Conservation (phyloP, 371 early-diverging fungal genomes). For the Smittium culicis region DNA sequence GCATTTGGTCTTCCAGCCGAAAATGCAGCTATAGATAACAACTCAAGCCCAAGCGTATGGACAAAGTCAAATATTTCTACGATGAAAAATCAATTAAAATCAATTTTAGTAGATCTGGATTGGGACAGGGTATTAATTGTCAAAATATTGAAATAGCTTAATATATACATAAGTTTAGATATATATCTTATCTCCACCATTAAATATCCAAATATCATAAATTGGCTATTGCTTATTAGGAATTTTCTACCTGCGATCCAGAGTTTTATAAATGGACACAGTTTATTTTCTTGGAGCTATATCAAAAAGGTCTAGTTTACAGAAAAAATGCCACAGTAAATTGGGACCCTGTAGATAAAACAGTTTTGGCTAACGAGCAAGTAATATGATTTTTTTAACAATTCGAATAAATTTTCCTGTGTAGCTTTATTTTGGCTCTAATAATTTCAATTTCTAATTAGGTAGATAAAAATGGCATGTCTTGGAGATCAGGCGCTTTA, state of each 20-base stretch:
- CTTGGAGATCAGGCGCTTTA: conserved; percentile 87
- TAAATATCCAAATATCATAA: not conserved
- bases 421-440: too few relatives aligned
- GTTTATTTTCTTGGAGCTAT: conserved; percentile 61
- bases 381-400: conserved; percentile 34
- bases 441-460: too few relatives aligned
- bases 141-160: too few relatives aligned
- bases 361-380: conserved; percentile 92
- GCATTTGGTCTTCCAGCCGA: conserved; percentile 98
- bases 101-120: conserved; percentile 67
- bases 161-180: too few relatives aligned
- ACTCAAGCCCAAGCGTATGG: conserved; percentile 69
- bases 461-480: conserved; percentile 60
- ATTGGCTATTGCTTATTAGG: conserved; percentile 31
- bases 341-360: conserved; percentile 93
- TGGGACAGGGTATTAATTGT: conserved; percentile 58
- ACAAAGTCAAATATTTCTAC: conserved; percentile 57
- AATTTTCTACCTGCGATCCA: conserved; percentile 71
- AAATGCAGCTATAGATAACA: conserved; percentile 88
- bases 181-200: conserved; percentile 11
- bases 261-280: conserved; percentile 89
- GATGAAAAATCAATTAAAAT: conserved; percentile 69
- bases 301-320: conserved; percentile 66
- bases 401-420: too few relatives aligned
- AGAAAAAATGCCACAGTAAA: conserved; percentile 81